Evolutionary conservation across 2,329 filamentous ascomycete species (phyloP).

Genomic region (Fusarium subtropicale): DNA sequence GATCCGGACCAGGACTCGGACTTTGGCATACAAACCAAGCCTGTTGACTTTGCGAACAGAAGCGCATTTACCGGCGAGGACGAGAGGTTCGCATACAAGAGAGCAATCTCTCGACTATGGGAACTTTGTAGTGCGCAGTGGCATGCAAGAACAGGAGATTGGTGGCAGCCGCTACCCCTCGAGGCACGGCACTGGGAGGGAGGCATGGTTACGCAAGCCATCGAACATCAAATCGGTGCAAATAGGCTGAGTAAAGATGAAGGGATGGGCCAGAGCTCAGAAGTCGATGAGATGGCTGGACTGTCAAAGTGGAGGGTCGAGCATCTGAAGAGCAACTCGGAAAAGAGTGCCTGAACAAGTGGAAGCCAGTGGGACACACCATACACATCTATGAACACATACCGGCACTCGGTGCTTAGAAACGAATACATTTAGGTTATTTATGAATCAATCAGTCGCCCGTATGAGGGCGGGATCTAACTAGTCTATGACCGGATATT

Average conservation of each 20-base stretch:
- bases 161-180: conserved; percentile 77
- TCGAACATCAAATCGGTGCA: conserved; percentile 13
- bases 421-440: conserved; percentile 13
- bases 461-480: conserved; percentile 33
- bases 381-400: background rate
- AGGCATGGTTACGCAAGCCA: conserved; percentile 45
- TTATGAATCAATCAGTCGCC: conserved; percentile 31
- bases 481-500: conserved; percentile 42
- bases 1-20: conserved; percentile 69
- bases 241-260: conserved; percentile 40
- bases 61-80: conserved; percentile 81
- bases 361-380: too few species aligned
- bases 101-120: conserved; percentile 82
- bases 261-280: conserved; percentile 51
- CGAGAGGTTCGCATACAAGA: conserved; percentile 83
- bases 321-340: conserved; percentile 47
- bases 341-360: conserved; percentile 24
- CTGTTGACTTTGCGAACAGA: conserved; percentile 74
- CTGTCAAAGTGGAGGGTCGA: conserved; percentile 55
- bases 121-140: conserved; percentile 80
- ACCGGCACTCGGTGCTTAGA: background rate
- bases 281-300: conserved; percentile 54
- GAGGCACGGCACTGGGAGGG: conserved; percentile 77
- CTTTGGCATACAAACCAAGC: conserved; percentile 57
- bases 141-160: conserved; percentile 73